Evolutionary conservation across 177 flowering plant species (phyloP).

Genomic region (Tripterygium wilfordii): DNA sequence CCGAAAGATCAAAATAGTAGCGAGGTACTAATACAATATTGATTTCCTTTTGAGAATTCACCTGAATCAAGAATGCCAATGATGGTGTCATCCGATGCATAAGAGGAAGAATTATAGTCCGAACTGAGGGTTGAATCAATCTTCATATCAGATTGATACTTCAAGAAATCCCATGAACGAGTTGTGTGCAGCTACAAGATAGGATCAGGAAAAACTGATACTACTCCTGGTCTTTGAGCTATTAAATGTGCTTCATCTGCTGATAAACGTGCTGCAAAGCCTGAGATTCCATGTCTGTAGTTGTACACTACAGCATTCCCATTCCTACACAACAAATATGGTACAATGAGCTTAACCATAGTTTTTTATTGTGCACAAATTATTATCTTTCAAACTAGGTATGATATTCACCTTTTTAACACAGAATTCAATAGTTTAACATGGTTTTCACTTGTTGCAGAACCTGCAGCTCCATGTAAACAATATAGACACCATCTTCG

Average conservation of each 20-base stretch:
- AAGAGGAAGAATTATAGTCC: background rate
- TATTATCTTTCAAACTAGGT: too few species aligned
- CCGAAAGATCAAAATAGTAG: too few species aligned
- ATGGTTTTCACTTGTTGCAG: constrained; percentile 20
- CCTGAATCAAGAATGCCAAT: constrained; percentile 77
- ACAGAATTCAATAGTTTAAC: constrained; percentile 40
- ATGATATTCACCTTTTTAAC: constrained; percentile 29
- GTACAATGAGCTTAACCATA: too few species aligned
- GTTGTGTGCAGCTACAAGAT: constrained; percentile 69
- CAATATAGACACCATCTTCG: constrained; percentile 41
- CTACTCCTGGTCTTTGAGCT: constrained; percentile 45
- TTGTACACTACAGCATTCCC: constrained; percentile 34
- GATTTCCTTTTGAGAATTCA: too few species aligned
- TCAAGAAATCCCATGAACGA: constrained; percentile 83
- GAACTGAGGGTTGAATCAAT: constrained; percentile 20
- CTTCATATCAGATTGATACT: constrained; percentile 31
- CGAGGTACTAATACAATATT: too few species aligned
- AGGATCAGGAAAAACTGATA: constrained; percentile 72
- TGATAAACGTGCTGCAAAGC: constrained; percentile 62
- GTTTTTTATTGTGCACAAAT: too few species aligned
- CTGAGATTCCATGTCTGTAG: constrained; percentile 60
- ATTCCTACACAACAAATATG: constrained; percentile 19
- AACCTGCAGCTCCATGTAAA: constrained; percentile 57
- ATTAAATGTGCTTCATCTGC: constrained; percentile 45
- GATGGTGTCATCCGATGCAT: constrained; percentile 38